Percentiles rank a stretch among this genome's conserved stretches.
Conservation (phyloP, 495 filamentous ascomycete genomes). For the Penicillium soppii region DNA sequence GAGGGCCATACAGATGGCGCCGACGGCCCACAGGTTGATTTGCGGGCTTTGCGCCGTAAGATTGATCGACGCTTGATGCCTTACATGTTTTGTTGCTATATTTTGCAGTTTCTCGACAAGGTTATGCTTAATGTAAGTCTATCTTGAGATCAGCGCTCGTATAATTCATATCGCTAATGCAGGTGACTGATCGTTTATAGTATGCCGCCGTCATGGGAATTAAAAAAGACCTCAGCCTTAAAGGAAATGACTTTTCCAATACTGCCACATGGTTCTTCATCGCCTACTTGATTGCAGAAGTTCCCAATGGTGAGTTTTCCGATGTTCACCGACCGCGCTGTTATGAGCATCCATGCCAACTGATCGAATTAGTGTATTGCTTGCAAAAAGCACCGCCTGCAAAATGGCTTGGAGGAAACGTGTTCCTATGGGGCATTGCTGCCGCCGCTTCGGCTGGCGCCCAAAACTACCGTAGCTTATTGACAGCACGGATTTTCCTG, state of each 20-base stretch:
- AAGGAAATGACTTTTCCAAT: slow-evolving; percentile 53
- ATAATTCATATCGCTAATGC: neutral
- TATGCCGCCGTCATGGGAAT: slow-evolving; percentile 61
- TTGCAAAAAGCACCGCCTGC: slow-evolving; percentile 50
- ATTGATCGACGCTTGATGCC: slow-evolving; percentile 53
- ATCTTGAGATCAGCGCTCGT: slow-evolving; percentile 11
- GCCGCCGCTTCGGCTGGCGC: slow-evolving; percentile 25
- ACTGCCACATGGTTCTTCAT: slow-evolving; percentile 55
- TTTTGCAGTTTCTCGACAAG: slow-evolving; percentile 67
- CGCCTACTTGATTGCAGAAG: slow-evolving; percentile 53
- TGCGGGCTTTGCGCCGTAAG: slow-evolving; percentile 31
- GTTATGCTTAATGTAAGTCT: slow-evolving; percentile 56
- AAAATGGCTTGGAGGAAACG: slow-evolving; percentile 53
- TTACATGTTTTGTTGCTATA: slow-evolving; percentile 60
- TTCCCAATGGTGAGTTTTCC: slow-evolving; percentile 48
- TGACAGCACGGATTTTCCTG: slow-evolving; percentile 53
- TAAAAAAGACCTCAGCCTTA: slow-evolving; percentile 43
- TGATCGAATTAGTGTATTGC: slow-evolving; percentile 16
- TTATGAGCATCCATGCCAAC: neutral
- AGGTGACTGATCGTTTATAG: slow-evolving; percentile 9
- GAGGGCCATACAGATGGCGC: slow-evolving; percentile 15
- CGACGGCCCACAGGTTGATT: slow-evolving; percentile 9
- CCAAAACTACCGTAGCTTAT: slow-evolving; percentile 14
- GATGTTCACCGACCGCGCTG: neutral
- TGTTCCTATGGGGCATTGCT: slow-evolving; percentile 48